Percentiles rank a stretch among this genome's conserved stretches.
phyloP scores from a whole-genome alignment of 2,329 filamentous ascomycete species.

The Arthrinium puccinioides region DNA sequence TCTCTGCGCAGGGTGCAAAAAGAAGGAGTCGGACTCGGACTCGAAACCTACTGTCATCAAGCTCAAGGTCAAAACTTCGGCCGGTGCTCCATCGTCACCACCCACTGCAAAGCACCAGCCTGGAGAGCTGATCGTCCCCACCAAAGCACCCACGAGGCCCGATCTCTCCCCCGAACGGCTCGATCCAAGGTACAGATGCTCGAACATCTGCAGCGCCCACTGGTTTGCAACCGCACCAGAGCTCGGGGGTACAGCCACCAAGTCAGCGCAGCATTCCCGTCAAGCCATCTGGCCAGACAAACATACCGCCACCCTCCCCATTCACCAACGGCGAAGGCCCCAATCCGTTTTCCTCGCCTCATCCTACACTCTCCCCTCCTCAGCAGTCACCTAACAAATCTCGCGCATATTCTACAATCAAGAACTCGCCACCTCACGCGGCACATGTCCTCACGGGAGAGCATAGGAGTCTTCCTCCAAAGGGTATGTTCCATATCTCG shows the following conservation, averaged over 20 bases:
- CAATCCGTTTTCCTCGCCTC: slow-evolving; percentile 35
- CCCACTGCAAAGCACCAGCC: slow-evolving; percentile 12
- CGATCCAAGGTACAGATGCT: no score
- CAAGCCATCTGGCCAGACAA: slow-evolving; percentile 18
- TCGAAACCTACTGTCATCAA: slow-evolving; percentile 48
- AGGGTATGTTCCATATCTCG: slow-evolving; percentile 23
- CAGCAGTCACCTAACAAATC: slow-evolving; percentile 32
- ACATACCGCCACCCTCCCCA: slow-evolving; percentile 16
- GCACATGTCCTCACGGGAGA: slow-evolving; percentile 11
- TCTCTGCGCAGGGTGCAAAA: slow-evolving; percentile 71
- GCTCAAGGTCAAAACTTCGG: slow-evolving; percentile 37
- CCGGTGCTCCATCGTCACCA: slow-evolving; percentile 15
- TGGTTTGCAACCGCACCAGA: slow-evolving; percentile 10
- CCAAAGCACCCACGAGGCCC: slow-evolving; percentile 8
- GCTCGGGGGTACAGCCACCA: slow-evolving; percentile 8
- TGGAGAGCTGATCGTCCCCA: slow-evolving; percentile 9
- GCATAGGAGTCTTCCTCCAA: slow-evolving; percentile 16
- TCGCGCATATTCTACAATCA: slow-evolving; percentile 29
- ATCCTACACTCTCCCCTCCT: slow-evolving; percentile 33
- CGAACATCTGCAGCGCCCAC: neutral
- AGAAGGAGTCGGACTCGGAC: slow-evolving; percentile 53
- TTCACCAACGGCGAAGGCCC: slow-evolving; percentile 22
- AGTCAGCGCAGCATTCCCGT: slow-evolving; percentile 15
- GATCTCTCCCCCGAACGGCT: slow-evolving; percentile 7
- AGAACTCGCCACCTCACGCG: slow-evolving; percentile 21